These are phyloP conservation scores for Puccinia coronata DNA, from an alignment of 1,284 basidiomycete species.

Conservation along the genomic window DNA sequence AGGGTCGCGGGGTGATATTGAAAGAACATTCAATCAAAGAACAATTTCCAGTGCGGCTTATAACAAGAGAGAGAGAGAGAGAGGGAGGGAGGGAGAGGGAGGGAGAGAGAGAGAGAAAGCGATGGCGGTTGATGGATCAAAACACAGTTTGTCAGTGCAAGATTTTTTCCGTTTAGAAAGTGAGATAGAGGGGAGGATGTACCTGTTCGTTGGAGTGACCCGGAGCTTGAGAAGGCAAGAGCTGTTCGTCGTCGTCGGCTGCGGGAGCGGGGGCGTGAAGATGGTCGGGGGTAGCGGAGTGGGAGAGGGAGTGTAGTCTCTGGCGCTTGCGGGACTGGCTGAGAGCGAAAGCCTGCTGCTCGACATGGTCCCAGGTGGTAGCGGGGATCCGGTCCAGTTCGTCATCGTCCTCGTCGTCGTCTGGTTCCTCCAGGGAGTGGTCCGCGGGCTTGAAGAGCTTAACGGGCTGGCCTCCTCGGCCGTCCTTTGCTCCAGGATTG, in stretches of 20 bases:
- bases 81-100: not conserved
- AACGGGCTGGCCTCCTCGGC: not conserved
- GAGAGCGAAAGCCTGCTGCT: constrained; percentile 30
- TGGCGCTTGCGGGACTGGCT: constrained; percentile 24
- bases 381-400: constrained; percentile 27
- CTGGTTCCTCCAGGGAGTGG: not conserved
- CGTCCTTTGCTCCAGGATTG: not conserved
- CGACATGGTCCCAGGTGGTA: constrained; percentile 18
- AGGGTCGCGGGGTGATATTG: too few relatives aligned
- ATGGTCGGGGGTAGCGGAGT: not conserved
- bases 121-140: not conserved
- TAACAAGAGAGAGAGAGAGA: too few relatives aligned
- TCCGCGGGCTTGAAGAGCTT: not conserved
- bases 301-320: constrained; percentile 8
- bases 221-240: constrained; percentile 32
- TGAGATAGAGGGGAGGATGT: not conserved
- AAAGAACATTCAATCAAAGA: not conserved
- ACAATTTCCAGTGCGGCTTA: constrained; percentile 31
- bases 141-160: too few relatives aligned
- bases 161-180: too few relatives aligned
- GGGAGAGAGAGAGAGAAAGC: not conserved
- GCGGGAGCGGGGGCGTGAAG: not conserved
- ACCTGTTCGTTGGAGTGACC: constrained; percentile 2
- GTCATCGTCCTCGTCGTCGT: constrained; percentile 12
- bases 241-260: constrained; percentile 21